A percentile compares a stretch with the other conserved stretches of the same genome.
Evolutionary conservation across 352 stramenopile species (phyloP).

Genomic region (Globisporangium paddicum): DNA sequence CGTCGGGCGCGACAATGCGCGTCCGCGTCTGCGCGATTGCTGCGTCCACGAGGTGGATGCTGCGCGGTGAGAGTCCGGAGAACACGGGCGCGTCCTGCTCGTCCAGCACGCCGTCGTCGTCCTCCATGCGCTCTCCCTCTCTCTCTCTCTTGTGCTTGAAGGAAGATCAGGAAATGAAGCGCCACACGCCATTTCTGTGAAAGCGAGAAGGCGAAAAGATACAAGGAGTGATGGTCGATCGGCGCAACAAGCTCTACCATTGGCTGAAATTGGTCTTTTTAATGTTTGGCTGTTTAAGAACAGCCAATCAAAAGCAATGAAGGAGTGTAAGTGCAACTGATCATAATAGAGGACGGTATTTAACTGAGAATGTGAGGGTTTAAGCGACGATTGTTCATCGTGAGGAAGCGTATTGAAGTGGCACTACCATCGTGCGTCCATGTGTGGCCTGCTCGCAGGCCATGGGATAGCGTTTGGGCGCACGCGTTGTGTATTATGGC

Average conservation of each 20-base stretch:
- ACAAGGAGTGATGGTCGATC: neutral
- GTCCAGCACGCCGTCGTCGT: slow-evolving; percentile 7
- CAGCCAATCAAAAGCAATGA: too few species aligned
- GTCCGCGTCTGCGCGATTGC: slow-evolving; percentile 1
- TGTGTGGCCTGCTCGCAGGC: too few species aligned
- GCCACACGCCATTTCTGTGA: neutral
- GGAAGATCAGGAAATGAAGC: neutral
- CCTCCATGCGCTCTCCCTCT: neutral
- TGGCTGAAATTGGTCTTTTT: too few species aligned
- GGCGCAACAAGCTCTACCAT: neutral
- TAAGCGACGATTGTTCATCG: too few species aligned
- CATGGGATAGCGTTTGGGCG: too few species aligned
- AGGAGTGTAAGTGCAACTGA: too few species aligned
- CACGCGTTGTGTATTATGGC: too few species aligned
- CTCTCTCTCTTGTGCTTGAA: neutral
- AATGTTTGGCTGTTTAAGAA: too few species aligned
- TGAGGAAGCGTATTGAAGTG: too few species aligned
- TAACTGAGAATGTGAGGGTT: too few species aligned
- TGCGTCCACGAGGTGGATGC: slow-evolving; percentile 12
- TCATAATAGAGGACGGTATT: too few species aligned
- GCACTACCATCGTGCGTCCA: too few species aligned
- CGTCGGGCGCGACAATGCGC: slow-evolving; percentile 1
- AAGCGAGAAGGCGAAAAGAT: neutral
- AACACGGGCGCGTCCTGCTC: slow-evolving; percentile 14
- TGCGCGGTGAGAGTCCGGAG: slow-evolving; percentile 12